These are phyloP conservation scores for Claviceps arundinis DNA, from an alignment of 2,329 filamentous ascomycete species.

Conservation along the genomic window DNA sequence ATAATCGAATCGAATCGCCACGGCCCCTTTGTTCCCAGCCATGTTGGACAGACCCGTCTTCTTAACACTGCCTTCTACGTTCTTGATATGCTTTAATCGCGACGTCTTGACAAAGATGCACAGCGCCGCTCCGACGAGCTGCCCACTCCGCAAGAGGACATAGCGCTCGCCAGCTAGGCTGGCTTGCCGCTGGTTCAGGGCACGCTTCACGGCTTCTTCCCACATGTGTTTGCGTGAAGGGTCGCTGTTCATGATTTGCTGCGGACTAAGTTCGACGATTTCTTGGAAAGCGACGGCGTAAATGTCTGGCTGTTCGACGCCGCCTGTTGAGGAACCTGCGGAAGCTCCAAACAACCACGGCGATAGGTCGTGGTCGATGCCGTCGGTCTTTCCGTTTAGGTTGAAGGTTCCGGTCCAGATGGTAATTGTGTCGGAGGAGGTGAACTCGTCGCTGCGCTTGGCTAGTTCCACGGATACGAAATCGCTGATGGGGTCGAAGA, in stretches of 20 bases:
- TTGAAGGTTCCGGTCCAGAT: constrained; percentile 91
- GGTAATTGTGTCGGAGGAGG: constrained; percentile 57
- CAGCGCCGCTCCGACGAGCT: constrained; percentile 85
- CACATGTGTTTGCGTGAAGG: constrained; percentile 72
- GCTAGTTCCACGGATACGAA: constrained; percentile 66
- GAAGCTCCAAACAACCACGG: constrained; percentile 68
- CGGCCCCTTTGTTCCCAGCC: constrained; percentile 94
- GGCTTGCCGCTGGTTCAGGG: constrained; percentile 59
- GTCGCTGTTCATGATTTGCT: constrained; percentile 98
- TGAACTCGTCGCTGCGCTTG: constrained; percentile 57
- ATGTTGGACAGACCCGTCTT: constrained; percentile 93
- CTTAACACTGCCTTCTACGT: constrained; percentile 91
- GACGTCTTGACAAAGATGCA: constrained; percentile 82
- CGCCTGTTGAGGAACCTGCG: constrained; percentile 28
- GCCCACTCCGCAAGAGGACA: constrained; percentile 78
- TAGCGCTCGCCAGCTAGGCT: constrained; percentile 61
- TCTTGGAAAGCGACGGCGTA: constrained; percentile 91
- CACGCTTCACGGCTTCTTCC: constrained; percentile 69
- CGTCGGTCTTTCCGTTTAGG: constrained; percentile 74
- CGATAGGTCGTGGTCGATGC: constrained; percentile 66
- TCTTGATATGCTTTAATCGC: constrained; percentile 71
- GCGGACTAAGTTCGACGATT: constrained; percentile 93
- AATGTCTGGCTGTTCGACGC: constrained; percentile 62
- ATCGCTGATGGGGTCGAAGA: constrained; percentile 93
- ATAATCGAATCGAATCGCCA: constrained; percentile 90